Conservation (phyloP, 495 filamentous ascomycete genomes). For the Oidiodendron maius region DNA sequence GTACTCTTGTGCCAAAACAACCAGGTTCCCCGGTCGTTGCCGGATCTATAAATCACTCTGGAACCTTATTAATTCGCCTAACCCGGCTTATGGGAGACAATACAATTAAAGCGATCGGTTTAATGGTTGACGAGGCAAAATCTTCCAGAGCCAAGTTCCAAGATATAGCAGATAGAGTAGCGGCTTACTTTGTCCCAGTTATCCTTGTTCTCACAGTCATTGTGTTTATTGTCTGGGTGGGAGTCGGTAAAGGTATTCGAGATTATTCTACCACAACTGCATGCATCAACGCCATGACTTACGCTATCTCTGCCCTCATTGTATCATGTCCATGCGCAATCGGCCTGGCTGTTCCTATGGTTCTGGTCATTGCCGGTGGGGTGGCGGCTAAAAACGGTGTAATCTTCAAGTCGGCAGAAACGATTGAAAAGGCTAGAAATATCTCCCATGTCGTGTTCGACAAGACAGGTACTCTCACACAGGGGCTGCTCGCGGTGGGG, state of each 20-base stretch:
- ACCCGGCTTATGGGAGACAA: background rate
- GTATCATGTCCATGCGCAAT: slow-evolving; percentile 82
- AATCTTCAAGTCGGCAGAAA: slow-evolving; percentile 60
- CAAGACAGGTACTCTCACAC: slow-evolving; percentile 76
- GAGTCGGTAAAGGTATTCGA: slow-evolving; percentile 43
- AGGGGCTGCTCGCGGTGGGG: slow-evolving; percentile 50
- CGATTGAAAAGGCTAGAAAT: slow-evolving; percentile 59
- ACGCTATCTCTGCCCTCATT: slow-evolving; percentile 64
- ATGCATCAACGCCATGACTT: slow-evolving; percentile 59
- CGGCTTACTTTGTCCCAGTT: background rate
- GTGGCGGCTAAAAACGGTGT: slow-evolving; percentile 61
- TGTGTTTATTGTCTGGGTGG: slow-evolving; percentile 47
- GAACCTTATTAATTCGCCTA: background rate
- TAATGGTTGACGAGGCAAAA: background rate
- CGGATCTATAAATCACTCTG: background rate
- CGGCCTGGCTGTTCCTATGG: slow-evolving; percentile 76
- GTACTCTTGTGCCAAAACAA: background rate
- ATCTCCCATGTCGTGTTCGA: slow-evolving; percentile 71
- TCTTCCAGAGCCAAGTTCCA: background rate
- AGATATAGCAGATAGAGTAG: background rate
- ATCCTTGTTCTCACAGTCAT: background rate
- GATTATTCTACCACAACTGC: slow-evolving; percentile 39
- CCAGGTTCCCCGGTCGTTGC: background rate
- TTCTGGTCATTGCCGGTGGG: slow-evolving; percentile 64
- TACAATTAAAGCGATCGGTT: background rate